Evolutionary conservation across 2,329 filamentous ascomycete genomes (phyloP).

Genomic region (Apiospora rasikravindrae): DNA sequence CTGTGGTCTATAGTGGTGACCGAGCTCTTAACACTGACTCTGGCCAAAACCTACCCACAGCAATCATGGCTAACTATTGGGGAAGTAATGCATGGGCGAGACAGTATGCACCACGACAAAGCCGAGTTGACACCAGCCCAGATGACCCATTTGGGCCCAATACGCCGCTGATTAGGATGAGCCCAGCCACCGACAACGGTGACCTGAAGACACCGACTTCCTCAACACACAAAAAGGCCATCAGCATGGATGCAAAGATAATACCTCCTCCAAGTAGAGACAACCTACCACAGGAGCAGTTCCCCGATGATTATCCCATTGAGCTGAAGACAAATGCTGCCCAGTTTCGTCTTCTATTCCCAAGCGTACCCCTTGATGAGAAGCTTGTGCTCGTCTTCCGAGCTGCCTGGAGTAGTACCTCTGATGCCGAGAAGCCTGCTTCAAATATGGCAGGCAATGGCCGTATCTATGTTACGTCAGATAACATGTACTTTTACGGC

Average conservation of each 20-base stretch:
- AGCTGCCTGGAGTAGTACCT: constrained; percentile 76
- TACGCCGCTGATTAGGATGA: constrained; percentile 40
- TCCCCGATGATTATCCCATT: constrained; percentile 77
- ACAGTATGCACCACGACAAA: constrained; percentile 33
- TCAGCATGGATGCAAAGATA: constrained; percentile 48
- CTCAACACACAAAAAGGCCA: constrained; percentile 47
- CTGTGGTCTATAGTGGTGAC: constrained; percentile 81
- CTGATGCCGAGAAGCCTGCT: constrained; percentile 48
- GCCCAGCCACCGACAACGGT: constrained; percentile 33
- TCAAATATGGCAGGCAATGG: constrained; percentile 67
- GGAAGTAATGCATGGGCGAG: constrained; percentile 78
- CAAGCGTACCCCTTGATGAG: constrained; percentile 75
- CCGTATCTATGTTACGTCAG: constrained; percentile 84
- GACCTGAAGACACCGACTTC: constrained; percentile 34
- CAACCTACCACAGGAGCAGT: constrained; percentile 56
- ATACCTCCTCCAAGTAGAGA: constrained; percentile 33
- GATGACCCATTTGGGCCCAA: constrained; percentile 46
- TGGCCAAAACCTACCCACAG: constrained; percentile 77
- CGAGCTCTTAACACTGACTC: constrained; percentile 69
- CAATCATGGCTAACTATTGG: constrained; percentile 92
- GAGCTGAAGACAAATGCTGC: constrained; percentile 86
- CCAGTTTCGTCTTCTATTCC: constrained; percentile 92
- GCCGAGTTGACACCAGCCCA: constrained; percentile 28
- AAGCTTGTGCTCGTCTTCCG: constrained; percentile 91
- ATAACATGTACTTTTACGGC: constrained; percentile 94